Evolutionary conservation across 2,329 filamentous ascomycete species (phyloP).

Genomic region (Epichloe elymi): DNA sequence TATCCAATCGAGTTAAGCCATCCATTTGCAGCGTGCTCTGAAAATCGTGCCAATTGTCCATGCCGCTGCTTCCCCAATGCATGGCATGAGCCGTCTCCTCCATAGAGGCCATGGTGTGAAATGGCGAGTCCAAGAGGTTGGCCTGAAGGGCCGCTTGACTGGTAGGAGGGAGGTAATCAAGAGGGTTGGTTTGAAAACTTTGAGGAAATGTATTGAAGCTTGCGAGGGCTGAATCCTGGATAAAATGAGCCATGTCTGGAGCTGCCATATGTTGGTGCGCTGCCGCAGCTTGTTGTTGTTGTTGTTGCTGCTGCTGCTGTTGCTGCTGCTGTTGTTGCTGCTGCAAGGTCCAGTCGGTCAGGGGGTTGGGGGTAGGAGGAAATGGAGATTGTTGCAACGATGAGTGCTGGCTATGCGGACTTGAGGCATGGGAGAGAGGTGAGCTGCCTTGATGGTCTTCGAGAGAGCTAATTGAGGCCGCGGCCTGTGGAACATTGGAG

Average conservation of each 20-base stretch:
- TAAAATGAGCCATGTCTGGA: constrained; percentile 37
- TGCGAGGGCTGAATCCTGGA: constrained; percentile 45
- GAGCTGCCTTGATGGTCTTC: constrained; percentile 36
- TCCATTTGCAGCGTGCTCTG: constrained; percentile 46
- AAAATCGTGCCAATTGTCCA: constrained; percentile 72
- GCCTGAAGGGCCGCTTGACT: constrained; percentile 52
- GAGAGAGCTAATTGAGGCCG: constrained; percentile 33
- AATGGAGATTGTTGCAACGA: constrained; percentile 41
- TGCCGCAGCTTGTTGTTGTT: constrained; percentile 22
- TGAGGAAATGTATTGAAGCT: constrained; percentile 39
- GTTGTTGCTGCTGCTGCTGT: constrained; percentile 28
- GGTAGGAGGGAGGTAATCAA: constrained; percentile 49
- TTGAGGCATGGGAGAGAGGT: constrained; percentile 36
- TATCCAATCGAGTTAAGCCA: constrained; percentile 25
- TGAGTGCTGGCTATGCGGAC: constrained; percentile 37
- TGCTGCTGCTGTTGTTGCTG: constrained; percentile 34
- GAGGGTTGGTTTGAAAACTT: constrained; percentile 39
- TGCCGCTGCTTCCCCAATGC: constrained; percentile 47
- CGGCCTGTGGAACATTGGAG: constrained; percentile 27
- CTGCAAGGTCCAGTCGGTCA: constrained; percentile 50
- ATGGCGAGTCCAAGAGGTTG: constrained; percentile 50
- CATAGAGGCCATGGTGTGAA: constrained; percentile 43
- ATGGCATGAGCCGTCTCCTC: constrained; percentile 40
- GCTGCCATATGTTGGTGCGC: constrained; percentile 25
- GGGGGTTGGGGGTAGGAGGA: constrained; percentile 34